Evolutionary conservation across 2,329 filamentous ascomycete species (phyloP).

Genomic region (Acephala macrosclerotiorum): DNA sequence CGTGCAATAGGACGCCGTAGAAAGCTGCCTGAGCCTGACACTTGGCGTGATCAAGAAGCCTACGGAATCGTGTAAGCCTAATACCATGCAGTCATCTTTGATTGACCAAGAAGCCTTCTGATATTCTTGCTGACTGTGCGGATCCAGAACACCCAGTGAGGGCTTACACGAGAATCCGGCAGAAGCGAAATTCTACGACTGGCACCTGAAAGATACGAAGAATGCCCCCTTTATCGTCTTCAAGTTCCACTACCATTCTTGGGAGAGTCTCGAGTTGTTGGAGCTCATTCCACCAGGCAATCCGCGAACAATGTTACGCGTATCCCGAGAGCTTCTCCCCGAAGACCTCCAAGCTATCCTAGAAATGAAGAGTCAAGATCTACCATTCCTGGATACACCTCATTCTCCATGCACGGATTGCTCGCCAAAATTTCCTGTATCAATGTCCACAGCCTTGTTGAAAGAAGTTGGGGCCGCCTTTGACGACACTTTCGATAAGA

Average conservation of each 20-base stretch:
- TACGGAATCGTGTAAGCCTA: conserved; percentile 61
- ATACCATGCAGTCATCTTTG: neutral
- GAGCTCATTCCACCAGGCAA: conserved; percentile 50
- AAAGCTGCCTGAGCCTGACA: conserved; percentile 50
- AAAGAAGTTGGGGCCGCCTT: neutral
- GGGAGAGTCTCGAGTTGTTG: conserved; percentile 55
- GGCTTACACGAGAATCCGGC: conserved; percentile 60
- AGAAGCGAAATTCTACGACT: conserved; percentile 60
- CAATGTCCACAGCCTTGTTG: neutral
- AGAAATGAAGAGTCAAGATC: neutral
- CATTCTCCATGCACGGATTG: neutral
- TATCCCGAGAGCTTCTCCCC: neutral
- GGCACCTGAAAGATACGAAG: conserved; percentile 57
- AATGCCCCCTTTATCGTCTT: conserved; percentile 61
- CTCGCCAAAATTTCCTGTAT: neutral
- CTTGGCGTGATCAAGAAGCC: conserved; percentile 55
- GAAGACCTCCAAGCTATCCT: conserved; percentile 3
- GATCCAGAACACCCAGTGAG: conserved; percentile 56
- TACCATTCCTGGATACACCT: neutral
- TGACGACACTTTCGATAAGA: neutral
- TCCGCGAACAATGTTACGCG: neutral
- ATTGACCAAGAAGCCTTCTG: neutral
- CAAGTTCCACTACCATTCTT: conserved; percentile 63
- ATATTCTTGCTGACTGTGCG: neutral
- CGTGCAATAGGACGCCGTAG: conserved; percentile 57